These are phyloP conservation scores for Mycena rebaudengoi DNA, from an alignment of 768 basidiomycete species.

Conservation along the genomic window DNA sequence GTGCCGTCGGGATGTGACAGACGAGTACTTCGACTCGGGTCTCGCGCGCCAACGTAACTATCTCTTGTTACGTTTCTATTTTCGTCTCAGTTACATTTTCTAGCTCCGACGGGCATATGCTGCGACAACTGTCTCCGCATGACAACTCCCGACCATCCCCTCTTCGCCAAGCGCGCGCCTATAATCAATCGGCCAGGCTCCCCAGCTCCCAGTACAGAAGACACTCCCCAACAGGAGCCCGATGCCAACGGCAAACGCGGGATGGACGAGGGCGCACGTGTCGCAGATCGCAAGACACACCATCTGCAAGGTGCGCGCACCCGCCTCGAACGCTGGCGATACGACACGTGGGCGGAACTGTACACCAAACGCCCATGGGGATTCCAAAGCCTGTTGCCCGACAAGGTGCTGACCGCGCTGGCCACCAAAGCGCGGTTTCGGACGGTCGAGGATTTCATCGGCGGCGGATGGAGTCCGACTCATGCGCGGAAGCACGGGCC, in stretches of 20 bases:
- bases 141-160: neutral
- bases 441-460: slow-evolving; percentile 24
- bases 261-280: neutral
- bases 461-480: slow-evolving; percentile 6
- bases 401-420: slow-evolving; percentile 26
- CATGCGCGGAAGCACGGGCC: slow-evolving; percentile 28
- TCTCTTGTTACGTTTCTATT: too few species aligned
- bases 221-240: neutral
- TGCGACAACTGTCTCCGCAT: slow-evolving; percentile 22
- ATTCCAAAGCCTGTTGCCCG: slow-evolving; percentile 12
- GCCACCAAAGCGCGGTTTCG: slow-evolving; percentile 21
- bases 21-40: slow-evolving; percentile 37
- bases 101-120: slow-evolving; percentile 20
- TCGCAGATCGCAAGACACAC: neutral
- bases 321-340: neutral
- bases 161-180: neutral
- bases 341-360: neutral
- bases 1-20: slow-evolving; percentile 32
- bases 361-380: slow-evolving; percentile 10
- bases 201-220: neutral
- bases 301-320: neutral
- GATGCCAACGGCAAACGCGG: neutral
- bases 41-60: neutral
- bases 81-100: too few species aligned
- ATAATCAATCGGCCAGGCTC: neutral